Base-by-base conservation (phyloP, 352 stramenopile genomes). In the Globisporangium canariense region DNA sequence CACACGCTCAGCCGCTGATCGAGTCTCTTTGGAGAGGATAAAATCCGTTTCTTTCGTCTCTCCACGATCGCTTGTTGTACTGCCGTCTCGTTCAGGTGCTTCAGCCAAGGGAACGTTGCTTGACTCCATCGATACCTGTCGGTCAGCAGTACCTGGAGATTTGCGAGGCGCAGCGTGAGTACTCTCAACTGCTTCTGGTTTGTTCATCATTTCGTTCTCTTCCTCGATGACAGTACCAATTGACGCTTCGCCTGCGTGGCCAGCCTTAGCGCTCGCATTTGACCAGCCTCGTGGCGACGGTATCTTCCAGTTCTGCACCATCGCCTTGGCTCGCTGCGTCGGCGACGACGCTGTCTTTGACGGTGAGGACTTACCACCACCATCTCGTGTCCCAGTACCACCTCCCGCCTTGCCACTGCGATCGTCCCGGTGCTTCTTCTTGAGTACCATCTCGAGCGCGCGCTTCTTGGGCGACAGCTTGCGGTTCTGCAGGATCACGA, bases 401-500 rank as follows among this genome's bases (percentile, higher is more conserved):
- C 14, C 28, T 30, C 49, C 14, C 11, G 36, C 47, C 55, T 51
- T 59, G 9, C 36, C 36, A n/a, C 55, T 68, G 4, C 60, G 71
- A 9, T 77, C 66, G 1, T 85, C 78, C 3, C 77, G 77, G 10
- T 81, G 79, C 32, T 88, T 88, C 58, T 84, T 88, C 74, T 91
- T 91, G 34, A 90, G 55, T 10, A 81, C 68, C 38, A 77, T 77
- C 56, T 91, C 80, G 9, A 91, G 71, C 20, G 76, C 77, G 7
- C 77, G 77, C 58, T 91, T 91, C 65, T 86, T 89, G 3, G 80
- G 82, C 9, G 82, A 83, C 18, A 90, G 47, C 62, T 82, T 86
- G 8, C 82, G 77, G 63, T 89, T 88, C 64, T 88, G 78, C 67
- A 85, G 76, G 34, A 88, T 72, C 34, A 90, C 80, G 46, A 76